These are phyloP conservation scores for Creolimax fragrantissima DNA, from an alignment of 78 protist genomes.

Conservation along the genomic window DNA sequence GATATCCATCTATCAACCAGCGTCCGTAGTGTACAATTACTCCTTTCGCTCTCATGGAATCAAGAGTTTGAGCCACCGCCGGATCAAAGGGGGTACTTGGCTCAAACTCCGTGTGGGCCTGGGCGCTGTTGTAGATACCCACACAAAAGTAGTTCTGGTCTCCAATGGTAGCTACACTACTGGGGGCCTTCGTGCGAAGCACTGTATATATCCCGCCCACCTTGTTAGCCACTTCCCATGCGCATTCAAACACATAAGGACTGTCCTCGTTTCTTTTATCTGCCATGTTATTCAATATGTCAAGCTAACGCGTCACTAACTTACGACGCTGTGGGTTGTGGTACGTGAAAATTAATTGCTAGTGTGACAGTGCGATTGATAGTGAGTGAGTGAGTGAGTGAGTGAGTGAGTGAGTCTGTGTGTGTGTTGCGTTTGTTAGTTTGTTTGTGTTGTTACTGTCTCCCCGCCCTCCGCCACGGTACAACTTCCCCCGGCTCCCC, in stretches of 20 bases:
- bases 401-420: background rate
- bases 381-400: background rate
- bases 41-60: constrained; percentile 40
- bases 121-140: constrained; percentile 57
- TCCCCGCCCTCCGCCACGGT: background rate
- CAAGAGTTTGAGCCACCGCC: background rate
- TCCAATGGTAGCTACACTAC: background rate
- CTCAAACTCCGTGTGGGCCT: constrained; percentile 70
- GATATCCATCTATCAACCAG: constrained; percentile 69
- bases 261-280: too few species aligned
- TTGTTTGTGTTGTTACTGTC: background rate
- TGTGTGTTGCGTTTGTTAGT: background rate
- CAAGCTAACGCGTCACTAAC: too few species aligned
- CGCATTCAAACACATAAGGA: constrained; percentile 22
- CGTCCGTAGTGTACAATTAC: constrained; percentile 61
- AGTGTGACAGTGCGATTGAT: background rate
- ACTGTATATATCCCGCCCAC: constrained; percentile 88
- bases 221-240: constrained; percentile 47
- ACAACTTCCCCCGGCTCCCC: background rate
- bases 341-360: too few species aligned
- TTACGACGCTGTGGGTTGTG: too few species aligned
- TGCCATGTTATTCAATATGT: too few species aligned
- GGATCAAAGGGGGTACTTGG: constrained; percentile 30
- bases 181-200: constrained; percentile 63
- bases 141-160: constrained; percentile 48